These are phyloP conservation scores for Tilletia walkeri DNA, from an alignment of 1,284 basidiomycete species.

Conservation along the genomic window DNA sequence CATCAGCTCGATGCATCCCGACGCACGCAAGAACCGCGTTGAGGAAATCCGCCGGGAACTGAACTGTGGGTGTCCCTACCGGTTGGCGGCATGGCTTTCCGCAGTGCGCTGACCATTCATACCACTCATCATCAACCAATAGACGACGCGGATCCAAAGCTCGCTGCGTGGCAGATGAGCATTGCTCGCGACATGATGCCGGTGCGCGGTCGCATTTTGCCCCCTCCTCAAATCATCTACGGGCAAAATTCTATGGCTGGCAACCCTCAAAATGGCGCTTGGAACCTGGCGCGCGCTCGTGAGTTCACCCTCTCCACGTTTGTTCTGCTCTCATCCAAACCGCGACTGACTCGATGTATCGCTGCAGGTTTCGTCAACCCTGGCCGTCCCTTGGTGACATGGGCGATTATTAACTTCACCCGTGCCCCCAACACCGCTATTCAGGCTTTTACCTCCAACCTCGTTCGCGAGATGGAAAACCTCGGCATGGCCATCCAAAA, in stretches of 20 bases:
- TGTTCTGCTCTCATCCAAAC: too few relatives aligned
- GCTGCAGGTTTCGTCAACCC: conserved; percentile 25
- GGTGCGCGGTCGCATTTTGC: conserved; percentile 52
- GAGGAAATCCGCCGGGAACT: conserved; percentile 34
- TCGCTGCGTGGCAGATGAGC: conserved; percentile 10
- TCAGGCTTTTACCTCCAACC: conserved; percentile 25
- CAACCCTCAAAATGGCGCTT: conserved; percentile 44
- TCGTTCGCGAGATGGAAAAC: conserved; percentile 22
- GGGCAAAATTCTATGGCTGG: conserved; percentile 30
- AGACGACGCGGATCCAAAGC: conserved; percentile 14
- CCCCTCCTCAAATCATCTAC: conserved; percentile 46
- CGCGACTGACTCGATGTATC: not conserved
- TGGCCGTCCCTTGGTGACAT: conserved; percentile 30
- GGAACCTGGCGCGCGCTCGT: conserved; percentile 36
- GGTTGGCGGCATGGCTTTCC: not conserved
- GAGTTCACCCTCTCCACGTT: not conserved
- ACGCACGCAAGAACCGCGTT: conserved; percentile 27
- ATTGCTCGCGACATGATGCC: conserved; percentile 1
- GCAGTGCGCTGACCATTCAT: not conserved
- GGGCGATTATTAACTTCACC: conserved; percentile 39
- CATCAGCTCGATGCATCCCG: conserved; percentile 27
- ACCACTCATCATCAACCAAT: too few relatives aligned
- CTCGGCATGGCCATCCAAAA: conserved; percentile 28
- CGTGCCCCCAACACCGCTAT: conserved; percentile 17
- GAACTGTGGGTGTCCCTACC: conserved; percentile 31